These are phyloP conservation scores for Yamadazyma endophytica DNA, from an alignment of 805 yeast species.

Conservation along the genomic window DNA sequence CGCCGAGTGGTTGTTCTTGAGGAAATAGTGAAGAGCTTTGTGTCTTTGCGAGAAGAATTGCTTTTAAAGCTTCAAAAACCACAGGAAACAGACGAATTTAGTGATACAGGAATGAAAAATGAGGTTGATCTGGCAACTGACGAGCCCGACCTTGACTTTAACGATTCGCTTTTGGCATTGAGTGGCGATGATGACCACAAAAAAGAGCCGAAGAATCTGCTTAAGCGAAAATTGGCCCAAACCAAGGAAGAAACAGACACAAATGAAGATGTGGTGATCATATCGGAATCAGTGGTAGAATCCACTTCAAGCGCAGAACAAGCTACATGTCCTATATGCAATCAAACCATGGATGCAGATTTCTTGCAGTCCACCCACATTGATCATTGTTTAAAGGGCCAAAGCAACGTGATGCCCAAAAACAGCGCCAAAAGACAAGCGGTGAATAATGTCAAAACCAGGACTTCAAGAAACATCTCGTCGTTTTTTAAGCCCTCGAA, in stretches of 20 bases:
- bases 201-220: no score
- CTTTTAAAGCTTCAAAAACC: no score
- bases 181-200: no score
- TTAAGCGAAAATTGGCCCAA: no score
- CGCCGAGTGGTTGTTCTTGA: constrained; percentile 67
- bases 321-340: constrained; percentile 70
- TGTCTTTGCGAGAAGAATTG: constrained; percentile 21
- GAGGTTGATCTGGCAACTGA: no score
- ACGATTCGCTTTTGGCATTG: no score
- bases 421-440: constrained; percentile 3
- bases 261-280: constrained; percentile 1
- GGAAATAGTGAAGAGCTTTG: constrained; percentile 58
- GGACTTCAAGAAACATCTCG: no score
- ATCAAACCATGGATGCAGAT: constrained; percentile 47
- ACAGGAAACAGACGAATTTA: no score
- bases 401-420: constrained; percentile 11
- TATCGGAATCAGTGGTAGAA: constrained; percentile 7
- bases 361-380: constrained; percentile 58
- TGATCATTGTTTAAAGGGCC: constrained; percentile 52
- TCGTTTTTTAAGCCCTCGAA: constrained; percentile 23
- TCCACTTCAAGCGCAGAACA: no score
- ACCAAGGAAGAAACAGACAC: no score
- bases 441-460: neutral
- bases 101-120: no score
- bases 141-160: no score